These are phyloP conservation scores for Sherardia arvensis DNA, from an alignment of 257 asterid species.

Conservation along the genomic window DNA sequence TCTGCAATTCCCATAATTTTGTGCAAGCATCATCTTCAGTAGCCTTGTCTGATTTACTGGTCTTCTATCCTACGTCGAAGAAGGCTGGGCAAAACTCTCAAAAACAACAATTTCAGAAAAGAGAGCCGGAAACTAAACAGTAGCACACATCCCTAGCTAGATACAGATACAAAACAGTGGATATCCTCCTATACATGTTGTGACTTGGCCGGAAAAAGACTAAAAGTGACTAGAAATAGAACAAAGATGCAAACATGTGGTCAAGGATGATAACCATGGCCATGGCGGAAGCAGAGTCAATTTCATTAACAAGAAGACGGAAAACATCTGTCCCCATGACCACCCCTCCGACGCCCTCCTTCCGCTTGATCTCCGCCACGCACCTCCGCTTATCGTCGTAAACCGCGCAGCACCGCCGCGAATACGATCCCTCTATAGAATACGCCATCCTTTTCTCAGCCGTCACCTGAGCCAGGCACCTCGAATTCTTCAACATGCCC, in stretches of 20 bases:
- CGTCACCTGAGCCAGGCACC: constrained; percentile 37
- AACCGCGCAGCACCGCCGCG: constrained; percentile 40
- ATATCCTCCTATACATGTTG: background rate
- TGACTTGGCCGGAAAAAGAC: background rate
- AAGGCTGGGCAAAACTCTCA: background rate
- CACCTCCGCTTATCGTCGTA: constrained; percentile 40
- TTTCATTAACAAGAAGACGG: constrained; percentile 39
- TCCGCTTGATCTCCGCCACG: constrained; percentile 59
- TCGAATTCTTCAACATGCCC: constrained; percentile 21
- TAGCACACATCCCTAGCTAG: background rate
- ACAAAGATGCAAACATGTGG: constrained; percentile 49
- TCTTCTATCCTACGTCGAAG: no score
- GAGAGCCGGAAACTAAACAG: background rate
- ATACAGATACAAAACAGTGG: background rate
- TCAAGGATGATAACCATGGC: constrained; percentile 61
- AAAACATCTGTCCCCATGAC: constrained; percentile 53
- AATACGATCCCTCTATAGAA: constrained; percentile 51
- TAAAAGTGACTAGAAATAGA: background rate
- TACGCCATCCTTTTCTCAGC: constrained; percentile 14
- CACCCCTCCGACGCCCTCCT: constrained; percentile 48
- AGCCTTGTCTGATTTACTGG: no score
- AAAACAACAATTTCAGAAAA: background rate
- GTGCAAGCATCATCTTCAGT: no score
- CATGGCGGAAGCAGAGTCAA: constrained; percentile 46
- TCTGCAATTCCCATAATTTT: no score